These are phyloP conservation scores for Candida golubevii DNA, from an alignment of 805 yeast species.

Conservation along the genomic window DNA sequence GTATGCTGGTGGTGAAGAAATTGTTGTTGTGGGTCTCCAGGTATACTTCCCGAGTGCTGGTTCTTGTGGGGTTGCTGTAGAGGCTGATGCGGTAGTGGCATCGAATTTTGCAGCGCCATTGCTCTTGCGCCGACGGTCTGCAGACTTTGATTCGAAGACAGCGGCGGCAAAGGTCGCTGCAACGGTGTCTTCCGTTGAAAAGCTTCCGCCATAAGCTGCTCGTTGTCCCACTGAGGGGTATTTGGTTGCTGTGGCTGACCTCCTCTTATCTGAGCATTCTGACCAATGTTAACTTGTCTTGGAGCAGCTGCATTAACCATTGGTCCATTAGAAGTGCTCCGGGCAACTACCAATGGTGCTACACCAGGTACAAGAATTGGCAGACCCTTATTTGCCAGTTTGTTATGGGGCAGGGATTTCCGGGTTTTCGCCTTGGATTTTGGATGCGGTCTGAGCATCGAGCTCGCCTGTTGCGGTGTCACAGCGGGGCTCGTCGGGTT, in stretches of 20 bases:
- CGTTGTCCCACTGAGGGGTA: conserved; percentile 5
- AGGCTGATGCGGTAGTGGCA: not conserved
- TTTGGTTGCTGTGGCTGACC: not conserved
- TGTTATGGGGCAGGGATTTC: conserved; percentile 2
- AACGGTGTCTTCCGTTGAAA: not conserved
- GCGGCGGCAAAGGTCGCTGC: not conserved
- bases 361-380: conserved; percentile 10
- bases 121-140: not conserved
- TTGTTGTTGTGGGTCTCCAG: conserved; percentile 1
- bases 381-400: conserved; percentile 5
- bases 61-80: not conserved
- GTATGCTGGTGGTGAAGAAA: conserved; percentile 6
- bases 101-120: not conserved
- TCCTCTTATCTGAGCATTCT: not conserved
- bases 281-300: not conserved
- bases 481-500: not conserved
- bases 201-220: not conserved
- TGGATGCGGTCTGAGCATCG: not conserved
- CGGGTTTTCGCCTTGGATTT: conserved; percentile 2
- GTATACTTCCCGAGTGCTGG: not conserved
- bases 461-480: not conserved
- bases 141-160: not conserved
- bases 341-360: conserved; percentile 8
- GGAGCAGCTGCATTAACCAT: not conserved
- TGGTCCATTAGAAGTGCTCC: not conserved